phyloP scores from a whole-genome alignment of 2,329 filamentous ascomycete species.

The Coleophoma cylindrospora region DNA sequence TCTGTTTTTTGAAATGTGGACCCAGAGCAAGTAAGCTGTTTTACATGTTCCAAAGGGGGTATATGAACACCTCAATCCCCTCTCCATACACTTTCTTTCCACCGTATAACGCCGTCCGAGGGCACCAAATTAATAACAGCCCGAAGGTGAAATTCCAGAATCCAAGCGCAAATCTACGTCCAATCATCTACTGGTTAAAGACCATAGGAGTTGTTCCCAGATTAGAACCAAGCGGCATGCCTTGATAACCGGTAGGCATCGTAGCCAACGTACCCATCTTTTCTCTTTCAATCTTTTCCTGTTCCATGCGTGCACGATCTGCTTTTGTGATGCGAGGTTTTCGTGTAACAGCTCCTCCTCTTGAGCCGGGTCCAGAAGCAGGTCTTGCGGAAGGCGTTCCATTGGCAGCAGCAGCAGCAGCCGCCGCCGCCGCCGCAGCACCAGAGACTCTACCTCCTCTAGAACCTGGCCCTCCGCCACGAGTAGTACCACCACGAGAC shows the following conservation, averaged over 20 bases:
- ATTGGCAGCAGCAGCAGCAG: slow-evolving; percentile 33
- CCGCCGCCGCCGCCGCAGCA: slow-evolving; percentile 3
- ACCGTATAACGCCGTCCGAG: too few species aligned
- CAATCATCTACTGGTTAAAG: slow-evolving; percentile 20
- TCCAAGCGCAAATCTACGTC: background rate
- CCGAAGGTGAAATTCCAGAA: too few species aligned
- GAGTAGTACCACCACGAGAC: slow-evolving; percentile 48
- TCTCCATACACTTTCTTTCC: slow-evolving; percentile 1
- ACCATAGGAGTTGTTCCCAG: slow-evolving; percentile 27
- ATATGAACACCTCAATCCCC: slow-evolving; percentile 4
- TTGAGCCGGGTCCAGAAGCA: slow-evolving; percentile 56
- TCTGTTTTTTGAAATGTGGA: slow-evolving; percentile 1
- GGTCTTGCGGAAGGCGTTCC: slow-evolving; percentile 31
- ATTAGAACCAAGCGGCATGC: slow-evolving; percentile 17
- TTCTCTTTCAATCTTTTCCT: slow-evolving; percentile 75
- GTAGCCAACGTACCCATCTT: slow-evolving; percentile 24
- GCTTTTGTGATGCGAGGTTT: slow-evolving; percentile 86
- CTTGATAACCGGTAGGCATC: slow-evolving; percentile 20
- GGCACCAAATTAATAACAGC: too few species aligned
- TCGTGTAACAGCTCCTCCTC: slow-evolving; percentile 67
- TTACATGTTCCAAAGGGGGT: background rate
- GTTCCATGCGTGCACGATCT: slow-evolving; percentile 74
- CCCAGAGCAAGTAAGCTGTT: slow-evolving; percentile 1
- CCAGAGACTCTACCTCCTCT: slow-evolving; percentile 1
- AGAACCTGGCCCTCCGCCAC: slow-evolving; percentile 48